Base-by-base conservation (phyloP, 1,139 yeast species). In the Hansenula lynferdii region DNA sequence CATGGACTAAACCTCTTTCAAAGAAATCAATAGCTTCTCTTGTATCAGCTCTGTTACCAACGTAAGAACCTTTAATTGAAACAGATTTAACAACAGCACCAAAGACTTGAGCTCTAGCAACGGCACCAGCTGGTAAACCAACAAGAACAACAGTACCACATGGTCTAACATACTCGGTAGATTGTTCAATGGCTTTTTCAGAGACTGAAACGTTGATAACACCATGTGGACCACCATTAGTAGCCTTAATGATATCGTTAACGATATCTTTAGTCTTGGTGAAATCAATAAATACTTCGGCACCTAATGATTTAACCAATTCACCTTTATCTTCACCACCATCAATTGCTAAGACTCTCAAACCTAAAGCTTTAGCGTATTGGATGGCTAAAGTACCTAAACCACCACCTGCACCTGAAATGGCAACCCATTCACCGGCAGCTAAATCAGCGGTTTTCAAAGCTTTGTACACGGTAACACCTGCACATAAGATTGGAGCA, bases 41-140 rank as follows among this genome's bases (percentile, higher is more conserved):
- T 49, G 82, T 69, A 61, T 78, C 84, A 50, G 83, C 82, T 70
- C 85, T 73, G 76, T 77, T 78, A 61, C 85, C 85, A 47, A 78
- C 84, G 58, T 77, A 78, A 48, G 84, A 78, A 58, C 84, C 85
- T 47, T 61, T 72, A 55, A 78, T 75, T 47, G 64, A 60, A 57
- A 75, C 64, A 43, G 81, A 72, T 60, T 67, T 77, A 46, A 75
- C 74, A 47, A 78, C 84, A 44, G 77, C 66, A 44, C 67, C 64
- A 61, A 78, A 77, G 34, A 78, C 79, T 43, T 73, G 70, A 33
- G 81, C 70, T 41, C 58, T 58, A 46, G 75, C 72, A 54, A 70
- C 69, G 40, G 82, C 80, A 51, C 70, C 71, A 35, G 80, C 80
- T 60, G 83, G 83, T 57, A 77, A 67, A 58, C 83, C 83, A 45